Evolutionary conservation across 2,329 filamentous ascomycete genomes (phyloP), one percentile per base, ranked within the genome.

Genomic region (Colletotrichum sp.): DNA sequence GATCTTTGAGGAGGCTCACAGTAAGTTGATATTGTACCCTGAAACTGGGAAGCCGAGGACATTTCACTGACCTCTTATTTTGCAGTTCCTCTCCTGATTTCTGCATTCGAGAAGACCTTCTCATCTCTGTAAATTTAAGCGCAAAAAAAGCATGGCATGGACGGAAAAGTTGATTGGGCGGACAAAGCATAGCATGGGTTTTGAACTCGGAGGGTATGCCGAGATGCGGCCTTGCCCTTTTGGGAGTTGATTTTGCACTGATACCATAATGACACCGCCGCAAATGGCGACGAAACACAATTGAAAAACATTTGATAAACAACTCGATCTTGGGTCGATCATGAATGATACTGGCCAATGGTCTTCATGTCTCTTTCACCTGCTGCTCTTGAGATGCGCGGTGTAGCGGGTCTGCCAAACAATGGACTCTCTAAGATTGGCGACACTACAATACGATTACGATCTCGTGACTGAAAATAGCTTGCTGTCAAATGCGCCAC

Each of bases 1-100:
- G 80, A 92, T 96, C 81, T 96, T 96, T 88, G 92, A 94, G 88
- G 90, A 92, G 85, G 88, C 91, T 82, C 94, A 95, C 85, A 92
- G 81, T 83, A 69, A 59, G 74, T 44, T n/a, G 9, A 48, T 48
- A n/a, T n/a, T 48, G 39, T 6, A 48, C 1, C 39, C 39, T 2
- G 8, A 48, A 6, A 64, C 15, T n/a, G 0, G 9, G 3, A 3
- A 3, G 8, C 24, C 24, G n/a, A 24, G 28, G 7, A 32, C 13
- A 12, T 34, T 2, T 22, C 2, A 24, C 70, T 76, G 16, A 76
- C 71, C n/a, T 15, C 0, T 2, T 8, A 7, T 8, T 52, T 4
- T 15, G 2, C 10, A 76, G 74, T 76, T 22, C 74, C 74, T 86
- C 92, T 98, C 75, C 87, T 98, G 80, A 85, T 98, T 64, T 95